A percentile compares a stretch with the other conserved stretches of the same genome.
Evolutionary conservation across 2,329 filamentous ascomycete genomes (phyloP).

Genomic region (Aspergillus japonicus): DNA sequence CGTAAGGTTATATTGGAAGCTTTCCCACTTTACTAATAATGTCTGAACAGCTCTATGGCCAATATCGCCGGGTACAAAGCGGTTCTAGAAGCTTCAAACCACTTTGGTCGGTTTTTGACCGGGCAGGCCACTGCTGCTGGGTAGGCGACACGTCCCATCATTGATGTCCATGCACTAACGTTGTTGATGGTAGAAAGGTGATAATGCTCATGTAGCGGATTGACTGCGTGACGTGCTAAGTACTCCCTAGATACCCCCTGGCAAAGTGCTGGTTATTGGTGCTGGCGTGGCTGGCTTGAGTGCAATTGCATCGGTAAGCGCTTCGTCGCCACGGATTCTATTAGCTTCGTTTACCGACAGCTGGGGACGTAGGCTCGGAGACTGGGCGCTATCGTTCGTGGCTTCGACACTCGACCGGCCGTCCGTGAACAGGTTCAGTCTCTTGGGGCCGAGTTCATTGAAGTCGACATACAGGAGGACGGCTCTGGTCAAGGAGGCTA

Average conservation of each 20-base stretch:
- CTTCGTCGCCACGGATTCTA: not conserved
- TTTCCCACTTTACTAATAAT: not conserved
- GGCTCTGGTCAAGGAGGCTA: conserved; percentile 83
- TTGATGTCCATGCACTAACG: conserved; percentile 24
- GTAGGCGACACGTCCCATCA: conserved; percentile 31
- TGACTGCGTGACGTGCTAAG: conserved; percentile 2
- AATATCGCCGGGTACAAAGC: conserved; percentile 95
- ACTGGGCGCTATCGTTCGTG: conserved; percentile 84
- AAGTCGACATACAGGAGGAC: conserved; percentile 81
- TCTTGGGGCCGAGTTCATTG: conserved; percentile 83
- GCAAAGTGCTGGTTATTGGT: conserved; percentile 86
- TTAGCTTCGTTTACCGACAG: conserved; percentile 9
- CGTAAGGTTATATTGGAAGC: conserved; percentile 1
- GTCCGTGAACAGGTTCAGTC: conserved; percentile 88
- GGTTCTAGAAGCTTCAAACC: conserved; percentile 83
- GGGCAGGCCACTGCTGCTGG: conserved; percentile 89
- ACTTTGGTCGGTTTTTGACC: conserved; percentile 83
- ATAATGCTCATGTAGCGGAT: not conserved
- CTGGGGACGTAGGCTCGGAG: conserved; percentile 59
- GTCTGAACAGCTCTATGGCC: conserved; percentile 72
- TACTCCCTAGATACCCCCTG: conserved; percentile 70
- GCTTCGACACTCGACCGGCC: conserved; percentile 87
- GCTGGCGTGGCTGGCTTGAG: conserved; percentile 85
- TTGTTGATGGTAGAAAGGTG: conserved; percentile 25
- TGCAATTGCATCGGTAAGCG: conserved; percentile 71